Evolutionary conservation across 164 flowering plant genomes (phyloP).

Genomic region (Amborella trichopoda): DNA sequence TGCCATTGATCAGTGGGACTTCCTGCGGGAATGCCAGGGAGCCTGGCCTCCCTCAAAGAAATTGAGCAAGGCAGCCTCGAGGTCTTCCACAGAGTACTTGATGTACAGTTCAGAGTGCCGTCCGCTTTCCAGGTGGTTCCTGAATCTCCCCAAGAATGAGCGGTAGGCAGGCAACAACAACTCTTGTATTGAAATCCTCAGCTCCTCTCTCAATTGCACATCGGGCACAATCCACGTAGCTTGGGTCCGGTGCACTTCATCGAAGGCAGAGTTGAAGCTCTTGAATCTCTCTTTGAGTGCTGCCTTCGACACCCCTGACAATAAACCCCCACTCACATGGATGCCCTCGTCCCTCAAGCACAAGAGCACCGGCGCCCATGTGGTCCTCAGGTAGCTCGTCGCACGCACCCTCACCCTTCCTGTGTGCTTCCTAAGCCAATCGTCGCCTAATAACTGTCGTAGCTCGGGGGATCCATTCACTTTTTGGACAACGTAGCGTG

Average conservation of each 20-base stretch:
- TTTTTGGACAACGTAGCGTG: conserved; percentile 78
- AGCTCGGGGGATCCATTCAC: conserved; percentile 61
- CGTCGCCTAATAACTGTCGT: conserved; percentile 70
- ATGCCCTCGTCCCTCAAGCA: conserved; percentile 84
- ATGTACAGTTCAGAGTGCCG: conserved; percentile 73
- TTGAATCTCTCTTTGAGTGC: conserved; percentile 76
- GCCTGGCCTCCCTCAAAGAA: conserved; percentile 61
- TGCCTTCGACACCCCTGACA: conserved; percentile 71
- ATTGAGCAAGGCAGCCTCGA: conserved; percentile 64
- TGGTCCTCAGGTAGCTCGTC: conserved; percentile 53
- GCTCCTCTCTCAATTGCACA: conserved; percentile 72
- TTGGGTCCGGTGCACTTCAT: conserved; percentile 66
- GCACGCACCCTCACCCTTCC: conserved; percentile 55
- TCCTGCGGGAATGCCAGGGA: conserved; percentile 41
- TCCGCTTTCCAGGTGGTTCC: conserved; percentile 73
- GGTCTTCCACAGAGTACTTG: conserved; percentile 70
- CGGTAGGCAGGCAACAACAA: conserved; percentile 72
- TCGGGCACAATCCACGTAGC: conserved; percentile 73
- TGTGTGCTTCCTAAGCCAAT: conserved; percentile 46
- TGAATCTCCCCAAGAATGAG: conserved; percentile 67
- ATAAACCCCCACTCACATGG: conserved; percentile 59
- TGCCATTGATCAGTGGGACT: conserved; percentile 17
- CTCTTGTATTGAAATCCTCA: conserved; percentile 64
- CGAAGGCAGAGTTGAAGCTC: conserved; percentile 71
- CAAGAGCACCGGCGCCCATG: conserved; percentile 60